phyloP scores from a whole-genome alignment of 768 basidiomycete species.

The Boletus insuetus region DNA sequence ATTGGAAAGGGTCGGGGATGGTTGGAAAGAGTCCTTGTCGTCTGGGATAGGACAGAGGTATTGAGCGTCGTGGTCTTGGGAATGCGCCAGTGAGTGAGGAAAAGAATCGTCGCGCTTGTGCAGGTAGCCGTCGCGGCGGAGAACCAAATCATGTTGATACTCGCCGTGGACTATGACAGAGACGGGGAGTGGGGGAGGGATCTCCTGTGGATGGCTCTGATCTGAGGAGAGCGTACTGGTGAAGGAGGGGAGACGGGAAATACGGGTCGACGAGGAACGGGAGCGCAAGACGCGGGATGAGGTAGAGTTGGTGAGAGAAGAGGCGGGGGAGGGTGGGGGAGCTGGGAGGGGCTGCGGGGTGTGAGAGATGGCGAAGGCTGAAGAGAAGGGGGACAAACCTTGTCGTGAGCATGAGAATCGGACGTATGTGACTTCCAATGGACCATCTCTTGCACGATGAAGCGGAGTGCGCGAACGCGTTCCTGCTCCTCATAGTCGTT shows the following conservation, averaged over 20 bases:
- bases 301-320: constrained; percentile 25
- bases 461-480: constrained; percentile 34
- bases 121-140: constrained; percentile 10
- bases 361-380: not conserved
- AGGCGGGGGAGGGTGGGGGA: constrained; percentile 27
- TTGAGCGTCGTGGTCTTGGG: constrained; percentile 19
- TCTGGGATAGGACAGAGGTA: constrained; percentile 13
- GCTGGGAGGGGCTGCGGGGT: constrained; percentile 16
- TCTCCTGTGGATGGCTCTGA: constrained; percentile 29
- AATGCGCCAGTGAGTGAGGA: not conserved
- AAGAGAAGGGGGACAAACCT: constrained; percentile 1
- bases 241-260: constrained; percentile 33
- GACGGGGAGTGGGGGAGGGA: constrained; percentile 25
- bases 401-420: constrained; percentile 1
- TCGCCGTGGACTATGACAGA: constrained; percentile 32
- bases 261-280: constrained; percentile 29
- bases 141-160: constrained; percentile 25
- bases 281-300: constrained; percentile 30
- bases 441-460: constrained; percentile 37
- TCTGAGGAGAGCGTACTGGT: constrained; percentile 34
- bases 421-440: constrained; percentile 19
- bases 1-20: constrained; percentile 27
- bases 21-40: constrained; percentile 27
- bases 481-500: constrained; percentile 27
- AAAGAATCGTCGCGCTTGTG: constrained; percentile 19